phyloP scores from a whole-genome alignment of 2,329 filamentous ascomycete genomes.

The Fusarium sororula region DNA sequence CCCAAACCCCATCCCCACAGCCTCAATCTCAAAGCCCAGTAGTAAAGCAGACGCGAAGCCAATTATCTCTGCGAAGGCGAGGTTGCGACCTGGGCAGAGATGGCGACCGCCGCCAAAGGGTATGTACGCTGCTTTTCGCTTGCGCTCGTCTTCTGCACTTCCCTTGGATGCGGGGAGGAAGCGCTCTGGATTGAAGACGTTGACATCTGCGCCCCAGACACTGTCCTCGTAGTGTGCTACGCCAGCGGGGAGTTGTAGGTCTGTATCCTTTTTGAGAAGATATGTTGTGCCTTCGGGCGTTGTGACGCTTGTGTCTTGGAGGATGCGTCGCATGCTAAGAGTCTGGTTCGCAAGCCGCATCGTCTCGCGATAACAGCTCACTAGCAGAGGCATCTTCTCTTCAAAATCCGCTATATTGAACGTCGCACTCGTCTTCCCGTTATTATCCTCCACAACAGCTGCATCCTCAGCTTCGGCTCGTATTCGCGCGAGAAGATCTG shows the following conservation, averaged over 20 bases:
- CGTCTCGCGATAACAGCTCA: slow-evolving; percentile 56
- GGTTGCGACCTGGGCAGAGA: slow-evolving; percentile 47
- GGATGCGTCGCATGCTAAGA: slow-evolving; percentile 52
- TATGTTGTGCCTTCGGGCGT: slow-evolving; percentile 39
- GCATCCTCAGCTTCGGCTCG: slow-evolving; percentile 30
- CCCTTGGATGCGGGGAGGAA: slow-evolving; percentile 22
- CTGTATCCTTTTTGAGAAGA: slow-evolving; percentile 44
- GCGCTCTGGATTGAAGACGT: slow-evolving; percentile 37
- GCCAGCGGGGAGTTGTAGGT: slow-evolving; percentile 42
- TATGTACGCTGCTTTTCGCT: slow-evolving; percentile 38
- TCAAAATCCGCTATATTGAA: slow-evolving; percentile 52
- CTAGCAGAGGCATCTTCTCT: slow-evolving; percentile 52
- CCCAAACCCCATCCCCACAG: slow-evolving; percentile 24
- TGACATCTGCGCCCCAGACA: slow-evolving; percentile 39
- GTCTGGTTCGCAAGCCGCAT: slow-evolving; percentile 53
- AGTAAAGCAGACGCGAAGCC: slow-evolving; percentile 43
- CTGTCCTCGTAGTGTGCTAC: slow-evolving; percentile 35
- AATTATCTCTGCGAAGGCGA: slow-evolving; percentile 48
- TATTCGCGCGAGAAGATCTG: slow-evolving; percentile 33
- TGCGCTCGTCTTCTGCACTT: slow-evolving; percentile 14
- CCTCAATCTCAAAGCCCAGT: slow-evolving; percentile 45
- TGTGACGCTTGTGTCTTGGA: slow-evolving; percentile 51
- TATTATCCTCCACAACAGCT: background rate
- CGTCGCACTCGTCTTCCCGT: slow-evolving; percentile 12
- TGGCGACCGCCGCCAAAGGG: slow-evolving; percentile 49